Evolutionary conservation across 495 filamentous ascomycete species (phyloP).

Genomic region (Hypoxylon lienhwacheense): DNA sequence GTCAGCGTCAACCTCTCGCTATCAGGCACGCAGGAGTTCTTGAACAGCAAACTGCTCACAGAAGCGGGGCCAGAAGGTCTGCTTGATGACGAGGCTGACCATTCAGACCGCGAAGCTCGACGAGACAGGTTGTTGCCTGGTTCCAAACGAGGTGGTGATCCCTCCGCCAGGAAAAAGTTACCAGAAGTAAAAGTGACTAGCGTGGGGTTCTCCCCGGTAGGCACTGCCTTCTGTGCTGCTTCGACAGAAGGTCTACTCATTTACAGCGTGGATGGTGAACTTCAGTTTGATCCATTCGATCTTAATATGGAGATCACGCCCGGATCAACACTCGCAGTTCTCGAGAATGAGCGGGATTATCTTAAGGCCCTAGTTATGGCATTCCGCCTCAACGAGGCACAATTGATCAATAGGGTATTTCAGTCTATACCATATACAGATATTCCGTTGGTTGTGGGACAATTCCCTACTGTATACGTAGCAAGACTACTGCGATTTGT

Average conservation of each 20-base stretch:
- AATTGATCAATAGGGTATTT: slow-evolving; percentile 79
- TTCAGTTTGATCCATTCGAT: slow-evolving; percentile 93
- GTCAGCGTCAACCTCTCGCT: slow-evolving; percentile 91
- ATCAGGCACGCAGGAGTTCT: slow-evolving; percentile 93
- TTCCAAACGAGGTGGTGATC: slow-evolving; percentile 77
- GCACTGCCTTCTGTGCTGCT: slow-evolving; percentile 89
- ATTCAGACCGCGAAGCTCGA: slow-evolving; percentile 83
- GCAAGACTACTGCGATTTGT: slow-evolving; percentile 78
- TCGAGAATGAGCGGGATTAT: slow-evolving; percentile 75
- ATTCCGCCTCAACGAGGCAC: slow-evolving; percentile 84
- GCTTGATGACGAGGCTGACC: slow-evolving; percentile 83
- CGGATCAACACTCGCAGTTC: slow-evolving; percentile 70
- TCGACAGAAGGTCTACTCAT: slow-evolving; percentile 92
- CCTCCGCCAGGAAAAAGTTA: slow-evolving; percentile 68
- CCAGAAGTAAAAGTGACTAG: slow-evolving; percentile 86
- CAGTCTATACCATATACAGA: slow-evolving; percentile 75
- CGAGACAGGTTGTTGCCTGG: slow-evolving; percentile 86
- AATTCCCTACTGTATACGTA: slow-evolving; percentile 85
- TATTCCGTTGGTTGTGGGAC: slow-evolving; percentile 74
- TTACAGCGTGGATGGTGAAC: slow-evolving; percentile 79
- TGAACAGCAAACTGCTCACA: slow-evolving; percentile 87
- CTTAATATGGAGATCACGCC: slow-evolving; percentile 91
- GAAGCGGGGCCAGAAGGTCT: slow-evolving; percentile 84
- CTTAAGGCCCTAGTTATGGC: slow-evolving; percentile 94
- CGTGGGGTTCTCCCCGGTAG: slow-evolving; percentile 85